phyloP scores from a whole-genome alignment of 2,329 filamentous ascomycete species.

The Beauveria australis region DNA sequence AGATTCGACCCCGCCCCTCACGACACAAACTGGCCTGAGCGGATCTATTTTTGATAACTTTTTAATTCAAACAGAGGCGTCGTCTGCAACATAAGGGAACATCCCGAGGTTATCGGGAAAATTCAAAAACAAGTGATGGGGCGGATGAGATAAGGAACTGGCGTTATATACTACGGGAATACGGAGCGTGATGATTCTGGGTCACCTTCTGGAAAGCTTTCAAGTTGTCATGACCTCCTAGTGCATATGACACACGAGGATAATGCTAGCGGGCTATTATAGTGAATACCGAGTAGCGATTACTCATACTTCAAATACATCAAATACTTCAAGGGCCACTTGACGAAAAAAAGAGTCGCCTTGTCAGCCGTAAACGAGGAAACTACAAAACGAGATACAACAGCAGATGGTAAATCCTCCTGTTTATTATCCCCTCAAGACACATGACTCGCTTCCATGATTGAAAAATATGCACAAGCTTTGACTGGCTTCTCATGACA shows the following conservation, averaged over 20 bases:
- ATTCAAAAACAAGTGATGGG: not conserved
- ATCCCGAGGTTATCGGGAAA: not conserved
- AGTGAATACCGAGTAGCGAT: not conserved
- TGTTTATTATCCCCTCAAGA: conserved; percentile 3
- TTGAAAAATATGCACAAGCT: conserved; percentile 11
- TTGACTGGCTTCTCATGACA: not conserved
- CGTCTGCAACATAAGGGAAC: not conserved
- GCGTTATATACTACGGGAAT: not conserved
- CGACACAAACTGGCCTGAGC: not conserved
- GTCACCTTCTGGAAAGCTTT: not conserved
- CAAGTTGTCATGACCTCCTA: not conserved
- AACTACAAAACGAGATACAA: not conserved
- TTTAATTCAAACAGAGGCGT: not conserved
- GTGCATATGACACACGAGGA: not conserved
- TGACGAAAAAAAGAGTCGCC: not conserved
- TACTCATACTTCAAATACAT: not conserved
- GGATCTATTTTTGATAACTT: not conserved
- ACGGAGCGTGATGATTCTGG: not conserved
- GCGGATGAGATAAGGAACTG: not conserved
- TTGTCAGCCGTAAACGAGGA: not conserved
- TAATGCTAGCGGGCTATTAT: not conserved
- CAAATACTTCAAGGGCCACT: not conserved
- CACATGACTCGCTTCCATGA: conserved; percentile 10
- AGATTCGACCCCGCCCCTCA: not conserved
- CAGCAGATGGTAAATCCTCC: not conserved